Evolutionary conservation across 106 monocot species (phyloP), one percentile per base, ranked within the genome.

Genomic region (Platanthera zijinensis): DNA sequence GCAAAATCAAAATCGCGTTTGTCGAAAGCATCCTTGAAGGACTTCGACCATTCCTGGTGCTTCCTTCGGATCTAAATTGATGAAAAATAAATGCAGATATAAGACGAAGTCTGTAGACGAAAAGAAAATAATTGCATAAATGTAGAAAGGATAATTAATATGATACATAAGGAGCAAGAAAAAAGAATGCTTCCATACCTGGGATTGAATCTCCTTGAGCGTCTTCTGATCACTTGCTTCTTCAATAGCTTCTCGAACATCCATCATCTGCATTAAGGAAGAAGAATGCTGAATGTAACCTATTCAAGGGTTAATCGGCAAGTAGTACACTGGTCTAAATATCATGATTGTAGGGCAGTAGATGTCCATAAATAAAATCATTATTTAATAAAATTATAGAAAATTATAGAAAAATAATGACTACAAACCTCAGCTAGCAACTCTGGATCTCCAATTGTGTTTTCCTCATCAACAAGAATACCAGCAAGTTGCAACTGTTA

Each of bases 401-500:
- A n/a, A 19, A 9, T 8, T n/a, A 5, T 50, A 7, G 3, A 10
- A 49, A 72, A 17, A 17, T 73, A 77, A 39, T 39, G 39, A 39
- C 39, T 39, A 39, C 39, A 39, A 75, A 96, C 93, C 90, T 97
- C 96, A 25, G 83, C 75, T 68, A 97, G 96, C 80, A 97, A 76
- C 45, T 93, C 89, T 45, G 84, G 81, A 66, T 97, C 89, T 62
- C 77, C 76, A 32, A 93, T 10, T 51, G 89, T 97, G 85, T 86
- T 77, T 72, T 97, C 91, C 84, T 93, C 96, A 80, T 93, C 93
- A 78, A 91, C 87, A 69, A 87, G 76, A 69, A 97, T 47, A 1
- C 89, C 89, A 57, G 91, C 96, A 25, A 97, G 93, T 80, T 88
- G 76, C 79, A 93, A 79, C 94, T 94, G 82, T 70, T 48, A 64